These are phyloP conservation scores for Lentinula raphanica DNA, from an alignment of 768 basidiomycete genomes.

Conservation along the genomic window DNA sequence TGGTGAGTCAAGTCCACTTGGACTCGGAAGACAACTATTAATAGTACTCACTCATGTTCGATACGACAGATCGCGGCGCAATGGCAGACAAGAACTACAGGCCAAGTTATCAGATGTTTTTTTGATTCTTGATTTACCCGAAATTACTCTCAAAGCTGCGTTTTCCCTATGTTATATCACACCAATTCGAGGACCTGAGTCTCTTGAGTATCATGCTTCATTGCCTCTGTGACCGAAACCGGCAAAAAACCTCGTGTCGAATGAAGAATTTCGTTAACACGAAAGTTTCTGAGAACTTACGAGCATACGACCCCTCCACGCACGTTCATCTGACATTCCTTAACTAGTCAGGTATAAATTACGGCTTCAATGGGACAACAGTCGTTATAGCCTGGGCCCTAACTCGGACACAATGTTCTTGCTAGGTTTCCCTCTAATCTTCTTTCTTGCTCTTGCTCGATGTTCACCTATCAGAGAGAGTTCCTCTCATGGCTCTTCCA, in stretches of 20 bases:
- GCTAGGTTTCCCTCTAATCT: neutral
- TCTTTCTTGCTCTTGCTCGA: neutral
- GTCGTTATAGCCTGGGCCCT: too few species aligned
- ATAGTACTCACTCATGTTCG: conserved; percentile 2
- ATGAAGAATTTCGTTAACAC: too few species aligned
- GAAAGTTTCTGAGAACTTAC: too few species aligned
- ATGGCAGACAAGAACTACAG: too few species aligned
- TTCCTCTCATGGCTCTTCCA: neutral
- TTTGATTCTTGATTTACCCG: too few species aligned
- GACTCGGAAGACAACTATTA: neutral
- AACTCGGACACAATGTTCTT: neutral
- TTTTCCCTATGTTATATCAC: too few species aligned
- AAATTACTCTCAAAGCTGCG: too few species aligned
- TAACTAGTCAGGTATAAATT: neutral
- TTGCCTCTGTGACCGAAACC: neutral
- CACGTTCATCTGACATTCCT: neutral
- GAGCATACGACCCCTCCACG: neutral
- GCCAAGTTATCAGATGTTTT: too few species aligned
- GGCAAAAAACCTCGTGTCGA: neutral
- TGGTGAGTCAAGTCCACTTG: neutral
- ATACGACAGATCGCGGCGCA: neutral
- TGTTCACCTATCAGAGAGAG: neutral
- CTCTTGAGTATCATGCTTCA: neutral
- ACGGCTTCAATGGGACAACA: neutral
- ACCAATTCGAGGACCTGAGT: neutral